These are phyloP conservation scores for Cicer arietinum DNA, from an alignment of 306 rosid genomes.

Conservation along the genomic window DNA sequence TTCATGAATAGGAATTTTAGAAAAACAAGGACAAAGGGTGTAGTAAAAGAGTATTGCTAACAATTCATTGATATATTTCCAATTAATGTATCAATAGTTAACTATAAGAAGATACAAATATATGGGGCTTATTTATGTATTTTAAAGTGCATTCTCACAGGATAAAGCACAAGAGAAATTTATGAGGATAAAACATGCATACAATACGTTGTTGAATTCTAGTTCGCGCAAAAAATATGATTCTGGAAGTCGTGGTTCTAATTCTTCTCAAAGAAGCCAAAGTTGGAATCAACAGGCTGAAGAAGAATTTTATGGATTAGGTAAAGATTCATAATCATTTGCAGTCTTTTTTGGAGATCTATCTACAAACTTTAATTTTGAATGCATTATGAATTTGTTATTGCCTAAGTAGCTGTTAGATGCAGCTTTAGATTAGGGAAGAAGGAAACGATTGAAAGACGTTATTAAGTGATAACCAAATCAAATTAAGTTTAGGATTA, in stretches of 20 bases:
- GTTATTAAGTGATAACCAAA: too few species aligned
- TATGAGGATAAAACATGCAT: constrained; percentile 94
- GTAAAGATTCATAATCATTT: constrained; percentile 50
- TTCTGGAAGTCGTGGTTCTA: constrained; percentile 60
- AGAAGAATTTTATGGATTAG: constrained; percentile 90
- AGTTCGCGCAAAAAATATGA: constrained; percentile 76
- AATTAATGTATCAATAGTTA: constrained; percentile 13
- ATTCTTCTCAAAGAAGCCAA: constrained; percentile 64
- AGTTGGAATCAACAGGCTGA: constrained; percentile 60
- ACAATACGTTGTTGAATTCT: constrained; percentile 79
- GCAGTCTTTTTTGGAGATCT: constrained; percentile 32
- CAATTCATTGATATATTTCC: background rate
- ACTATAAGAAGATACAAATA: constrained; percentile 3
- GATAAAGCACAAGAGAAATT: constrained; percentile 88
- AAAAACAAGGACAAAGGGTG: background rate
- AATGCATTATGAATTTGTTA: background rate
- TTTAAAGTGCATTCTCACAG: constrained; percentile 52
- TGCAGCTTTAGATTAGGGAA: too few species aligned
- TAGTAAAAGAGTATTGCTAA: background rate
- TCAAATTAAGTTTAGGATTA: background rate
- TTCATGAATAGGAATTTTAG: constrained; percentile 23
- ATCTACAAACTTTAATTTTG: constrained; percentile 23
- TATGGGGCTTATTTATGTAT: constrained; percentile 32
- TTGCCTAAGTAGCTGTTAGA: constrained; percentile 1
- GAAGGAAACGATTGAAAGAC: too few species aligned